Evolutionary conservation across 176 grass and related monocot genomes (phyloP).

Genomic region (Puya raimondii): DNA sequence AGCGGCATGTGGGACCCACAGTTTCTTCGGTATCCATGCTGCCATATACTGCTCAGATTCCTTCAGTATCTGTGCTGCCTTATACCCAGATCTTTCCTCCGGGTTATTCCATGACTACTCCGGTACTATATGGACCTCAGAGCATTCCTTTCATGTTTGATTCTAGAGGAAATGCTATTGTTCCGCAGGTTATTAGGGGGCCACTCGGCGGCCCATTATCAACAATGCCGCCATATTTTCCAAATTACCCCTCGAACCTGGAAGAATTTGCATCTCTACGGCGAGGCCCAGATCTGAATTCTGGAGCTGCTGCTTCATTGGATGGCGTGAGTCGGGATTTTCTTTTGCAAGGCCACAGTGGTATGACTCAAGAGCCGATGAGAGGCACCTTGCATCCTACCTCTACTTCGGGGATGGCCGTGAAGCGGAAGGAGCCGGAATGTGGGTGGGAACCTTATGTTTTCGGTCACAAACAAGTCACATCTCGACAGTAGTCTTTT

Average conservation of each 20-base stretch:
- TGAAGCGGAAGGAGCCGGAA: constrained; percentile 1
- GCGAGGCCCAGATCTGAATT: too few species aligned
- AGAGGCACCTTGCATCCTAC: not conserved
- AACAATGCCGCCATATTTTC: too few species aligned
- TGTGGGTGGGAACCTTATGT: not conserved
- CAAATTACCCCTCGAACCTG: too few species aligned
- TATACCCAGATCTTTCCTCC: not conserved
- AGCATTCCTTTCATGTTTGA: constrained; percentile 3
- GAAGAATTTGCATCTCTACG: too few species aligned
- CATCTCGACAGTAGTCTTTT: not conserved
- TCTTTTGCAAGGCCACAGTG: not conserved
- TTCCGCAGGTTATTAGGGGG: not conserved
- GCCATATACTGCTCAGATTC: not conserved
- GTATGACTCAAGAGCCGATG: not conserved
- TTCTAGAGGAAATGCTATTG: constrained; percentile 2
- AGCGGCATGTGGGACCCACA: not conserved
- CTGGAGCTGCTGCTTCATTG: not conserved
- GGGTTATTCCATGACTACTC: not conserved
- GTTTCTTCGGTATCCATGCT: not conserved
- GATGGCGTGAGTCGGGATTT: not conserved
- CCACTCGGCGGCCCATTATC: too few species aligned
- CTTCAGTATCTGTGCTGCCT: not conserved
- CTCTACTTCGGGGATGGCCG: not conserved
- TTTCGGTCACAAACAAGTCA: not conserved
- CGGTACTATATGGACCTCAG: not conserved